Conservation (phyloP, 1,284 basidiomycete species). For the Athelia sp. region DNA sequence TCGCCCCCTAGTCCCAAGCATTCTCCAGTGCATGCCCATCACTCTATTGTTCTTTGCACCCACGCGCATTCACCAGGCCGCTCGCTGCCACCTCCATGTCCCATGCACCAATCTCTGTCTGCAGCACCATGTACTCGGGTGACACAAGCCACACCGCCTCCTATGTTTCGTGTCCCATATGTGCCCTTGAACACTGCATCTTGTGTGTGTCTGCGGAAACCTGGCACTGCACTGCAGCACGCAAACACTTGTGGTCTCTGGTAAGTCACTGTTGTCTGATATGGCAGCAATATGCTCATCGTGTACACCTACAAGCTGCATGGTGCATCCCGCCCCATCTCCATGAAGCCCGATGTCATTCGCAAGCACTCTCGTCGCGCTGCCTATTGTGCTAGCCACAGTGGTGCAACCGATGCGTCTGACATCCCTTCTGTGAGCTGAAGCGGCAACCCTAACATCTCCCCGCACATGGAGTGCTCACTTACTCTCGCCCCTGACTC, state of each 20-base stretch:
- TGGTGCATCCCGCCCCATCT: slow-evolving; percentile 75
- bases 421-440: slow-evolving; percentile 69
- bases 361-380: slow-evolving; percentile 78
- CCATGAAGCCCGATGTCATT: slow-evolving; percentile 83
- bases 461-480: slow-evolving; percentile 54
- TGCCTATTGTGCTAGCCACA: slow-evolving; percentile 46
- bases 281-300: slow-evolving; percentile 26
- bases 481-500: slow-evolving; percentile 64
- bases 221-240: no score
- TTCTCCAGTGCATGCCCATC: no score
- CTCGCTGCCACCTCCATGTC: no score
- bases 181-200: no score
- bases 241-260: slow-evolving; percentile 69
- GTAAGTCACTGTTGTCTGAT: slow-evolving; percentile 29
- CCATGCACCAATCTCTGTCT: no score
- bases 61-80: no score
- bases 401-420: slow-evolving; percentile 23
- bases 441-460: slow-evolving; percentile 66
- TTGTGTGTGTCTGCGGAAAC: no score
- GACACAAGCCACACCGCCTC: no score
- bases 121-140: no score
- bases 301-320: slow-evolving; percentile 67
- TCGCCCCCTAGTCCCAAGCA: no score
- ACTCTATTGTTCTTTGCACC: no score
- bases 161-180: no score